Evolutionary conservation across 148 eudicot species (phyloP).

Genomic region (Rhododendron mucronatum): DNA sequence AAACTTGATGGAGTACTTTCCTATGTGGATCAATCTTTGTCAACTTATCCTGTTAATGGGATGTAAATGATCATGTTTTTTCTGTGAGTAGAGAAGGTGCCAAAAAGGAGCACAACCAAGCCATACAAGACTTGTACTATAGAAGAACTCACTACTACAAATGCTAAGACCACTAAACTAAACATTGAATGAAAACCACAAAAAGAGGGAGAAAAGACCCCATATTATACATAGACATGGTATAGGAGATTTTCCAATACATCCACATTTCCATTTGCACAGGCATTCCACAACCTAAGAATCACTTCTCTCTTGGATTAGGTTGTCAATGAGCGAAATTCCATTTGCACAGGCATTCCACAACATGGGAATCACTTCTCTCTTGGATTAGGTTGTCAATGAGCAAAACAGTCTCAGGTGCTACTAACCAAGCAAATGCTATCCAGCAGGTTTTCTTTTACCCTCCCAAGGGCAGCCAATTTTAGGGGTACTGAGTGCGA

Average conservation of each 20-base stretch:
- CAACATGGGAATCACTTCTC: background rate
- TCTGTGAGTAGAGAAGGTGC: background rate
- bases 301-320: background rate
- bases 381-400: slow-evolving; percentile 1
- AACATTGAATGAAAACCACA: background rate
- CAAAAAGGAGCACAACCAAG: background rate
- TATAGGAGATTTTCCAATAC: background rate
- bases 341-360: background rate
- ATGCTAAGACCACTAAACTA: background rate
- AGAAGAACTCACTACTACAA: slow-evolving; percentile 3
- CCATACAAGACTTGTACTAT: background rate
- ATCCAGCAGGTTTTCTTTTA: background rate
- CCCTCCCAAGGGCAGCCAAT: background rate
- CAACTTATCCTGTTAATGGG: background rate
- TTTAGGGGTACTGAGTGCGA: background rate
- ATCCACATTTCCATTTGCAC: background rate
- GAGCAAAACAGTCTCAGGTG: background rate
- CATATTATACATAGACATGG: background rate
- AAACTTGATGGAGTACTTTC: background rate
- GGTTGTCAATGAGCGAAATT: background rate
- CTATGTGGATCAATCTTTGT: background rate
- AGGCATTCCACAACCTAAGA: background rate
- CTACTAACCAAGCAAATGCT: background rate
- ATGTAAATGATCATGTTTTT: background rate
- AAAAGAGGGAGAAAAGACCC: background rate